A percentile compares a stretch with the other conserved stretches of the same genome.
Conservation (phyloP, 768 basidiomycete genomes). For the Lentinus tigrinus region DNA sequence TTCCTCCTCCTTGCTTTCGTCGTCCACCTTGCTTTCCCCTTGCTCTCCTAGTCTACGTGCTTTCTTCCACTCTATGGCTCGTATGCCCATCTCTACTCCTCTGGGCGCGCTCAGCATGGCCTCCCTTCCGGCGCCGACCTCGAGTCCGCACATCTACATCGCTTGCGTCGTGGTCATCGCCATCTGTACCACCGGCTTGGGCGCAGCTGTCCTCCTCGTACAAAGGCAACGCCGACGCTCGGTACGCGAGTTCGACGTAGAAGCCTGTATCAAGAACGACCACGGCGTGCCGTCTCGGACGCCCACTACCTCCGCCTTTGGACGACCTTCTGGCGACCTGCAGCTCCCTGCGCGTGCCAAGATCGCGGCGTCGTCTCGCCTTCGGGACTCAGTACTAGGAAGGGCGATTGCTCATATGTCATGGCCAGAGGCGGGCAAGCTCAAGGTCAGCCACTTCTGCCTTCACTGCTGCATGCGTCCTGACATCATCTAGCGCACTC, state of each 20-base stretch:
- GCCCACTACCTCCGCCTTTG: neutral
- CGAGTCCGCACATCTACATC: neutral
- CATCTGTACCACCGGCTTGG: neutral
- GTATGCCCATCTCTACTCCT: neutral
- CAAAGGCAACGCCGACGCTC: neutral
- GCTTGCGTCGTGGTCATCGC: neutral
- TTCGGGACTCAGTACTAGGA: slow-evolving; percentile 15
- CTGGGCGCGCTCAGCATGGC: neutral
- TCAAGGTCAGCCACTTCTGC: slow-evolving; percentile 1
- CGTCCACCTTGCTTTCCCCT: neutral
- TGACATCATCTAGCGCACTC: neutral
- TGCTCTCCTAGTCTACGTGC: neutral
- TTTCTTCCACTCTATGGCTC: neutral
- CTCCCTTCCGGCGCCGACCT: neutral
- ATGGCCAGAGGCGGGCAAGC: neutral
- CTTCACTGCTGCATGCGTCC: neutral
- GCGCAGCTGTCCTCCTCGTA: neutral
- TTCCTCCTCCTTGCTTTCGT: neutral
- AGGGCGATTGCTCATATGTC: slow-evolving; percentile 2
- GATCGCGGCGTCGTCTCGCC: neutral
- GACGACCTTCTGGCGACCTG: neutral
- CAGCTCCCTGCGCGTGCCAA: slow-evolving; percentile 2
- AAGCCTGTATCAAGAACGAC: too few species aligned
- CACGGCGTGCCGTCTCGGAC: too few species aligned
- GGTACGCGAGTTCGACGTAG: neutral